Evolutionary conservation across 2,329 filamentous ascomycete species (phyloP), one percentile per base, ranked within the genome.

Genomic region (Neofusicoccum ribis): DNA sequence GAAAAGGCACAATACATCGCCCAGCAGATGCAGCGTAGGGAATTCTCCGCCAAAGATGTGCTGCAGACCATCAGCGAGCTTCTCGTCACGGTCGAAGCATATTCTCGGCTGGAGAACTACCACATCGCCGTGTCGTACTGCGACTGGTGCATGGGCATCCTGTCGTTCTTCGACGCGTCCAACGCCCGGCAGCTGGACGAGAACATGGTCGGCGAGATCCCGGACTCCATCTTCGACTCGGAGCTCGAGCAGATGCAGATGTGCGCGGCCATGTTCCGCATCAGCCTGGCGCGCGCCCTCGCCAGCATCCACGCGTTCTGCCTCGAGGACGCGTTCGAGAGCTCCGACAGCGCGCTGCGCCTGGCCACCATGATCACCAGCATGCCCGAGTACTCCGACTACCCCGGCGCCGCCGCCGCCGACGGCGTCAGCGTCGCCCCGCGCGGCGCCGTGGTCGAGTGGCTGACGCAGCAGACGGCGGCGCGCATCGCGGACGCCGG

Each of bases 221-320:
- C 34, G 4, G 50, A 52, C 15, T 52, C 50, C 31, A 52, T 52
- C 34, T 52, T 52, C 34, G 15, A 17, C 14, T 37, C 31, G 3
- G 50, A 52, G 12, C 31, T 20, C 1, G 5, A 52, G 50, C 50
- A 52, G 34, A 52, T 52, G 12, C 11, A 14, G 4, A 52, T 52
- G 50, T 52, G 50, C 50, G 50, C 50, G n/a, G 34, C 31, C 34
- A 52, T 52, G 50, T 52, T 52, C 17, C 50, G 15, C 50, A 37
- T 52, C 50, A 52, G 50, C 12, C 43, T 60, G 3, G 12, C 17
- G 44, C 20, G 44, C 9, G 41, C 23, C 23, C 43, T 60, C 43
- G 11, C 43, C 15, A 34, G 31, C 27, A 34, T 60, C 14, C 43
- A 36, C 8, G 15, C 34, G 1, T 43, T 23, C 27, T 43, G 27